These are phyloP conservation scores for Scleromitrula shiraiana DNA, from an alignment of 2,329 filamentous ascomycete genomes.

Conservation along the genomic window DNA sequence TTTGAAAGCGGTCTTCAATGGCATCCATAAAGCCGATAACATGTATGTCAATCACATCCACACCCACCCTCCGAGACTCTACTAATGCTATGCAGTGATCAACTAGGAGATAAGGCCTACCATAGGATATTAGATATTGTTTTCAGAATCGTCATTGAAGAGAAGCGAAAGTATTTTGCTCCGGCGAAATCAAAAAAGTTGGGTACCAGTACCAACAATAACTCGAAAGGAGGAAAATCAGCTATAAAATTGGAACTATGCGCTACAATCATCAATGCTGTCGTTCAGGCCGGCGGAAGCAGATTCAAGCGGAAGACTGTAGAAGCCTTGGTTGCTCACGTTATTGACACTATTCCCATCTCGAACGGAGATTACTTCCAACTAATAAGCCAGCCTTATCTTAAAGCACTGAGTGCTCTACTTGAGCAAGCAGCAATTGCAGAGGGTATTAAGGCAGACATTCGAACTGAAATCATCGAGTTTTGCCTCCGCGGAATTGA, in stretches of 20 bases:
- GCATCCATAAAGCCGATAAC: slow-evolving; percentile 20
- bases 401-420: slow-evolving; percentile 64
- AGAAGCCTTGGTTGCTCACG: slow-evolving; percentile 71
- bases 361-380: slow-evolving; percentile 56
- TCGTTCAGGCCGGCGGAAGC: slow-evolving; percentile 59
- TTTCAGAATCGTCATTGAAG: slow-evolving; percentile 59
- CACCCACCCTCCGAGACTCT: background rate
- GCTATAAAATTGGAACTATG: slow-evolving; percentile 48
- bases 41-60: slow-evolving; percentile 16
- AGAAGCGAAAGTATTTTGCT: slow-evolving; percentile 54
- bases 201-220: slow-evolving; percentile 42
- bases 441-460: slow-evolving; percentile 63
- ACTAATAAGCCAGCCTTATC: slow-evolving; percentile 67
- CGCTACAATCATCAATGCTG: slow-evolving; percentile 62
- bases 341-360: slow-evolving; percentile 63
- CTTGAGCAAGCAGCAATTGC: slow-evolving; percentile 68
- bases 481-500: slow-evolving; percentile 59
- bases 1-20: slow-evolving; percentile 25
- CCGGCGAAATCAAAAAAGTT: slow-evolving; percentile 44
- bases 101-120: slow-evolving; percentile 68
- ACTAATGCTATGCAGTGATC: slow-evolving; percentile 21
- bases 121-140: slow-evolving; percentile 74
- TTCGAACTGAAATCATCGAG: slow-evolving; percentile 26
- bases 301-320: slow-evolving; percentile 70
- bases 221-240: background rate